phyloP scores from a whole-genome alignment of 768 basidiomycete genomes.

The Lyophyllum atratum region DNA sequence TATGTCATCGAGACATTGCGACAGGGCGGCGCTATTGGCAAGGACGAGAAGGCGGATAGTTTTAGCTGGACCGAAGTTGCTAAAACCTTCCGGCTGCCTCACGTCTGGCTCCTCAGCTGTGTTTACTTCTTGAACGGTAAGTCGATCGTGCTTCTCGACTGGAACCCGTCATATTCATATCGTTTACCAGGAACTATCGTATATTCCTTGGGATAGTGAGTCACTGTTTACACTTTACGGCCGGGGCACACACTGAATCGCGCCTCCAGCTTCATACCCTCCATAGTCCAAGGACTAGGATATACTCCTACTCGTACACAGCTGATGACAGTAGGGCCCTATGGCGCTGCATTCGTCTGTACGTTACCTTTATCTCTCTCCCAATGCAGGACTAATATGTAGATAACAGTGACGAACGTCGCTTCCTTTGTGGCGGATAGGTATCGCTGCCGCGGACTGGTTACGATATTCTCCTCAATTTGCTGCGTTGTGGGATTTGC shows the following conservation, averaged over 20 bases:
- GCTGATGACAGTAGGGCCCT: conserved; percentile 46
- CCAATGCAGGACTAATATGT: not conserved
- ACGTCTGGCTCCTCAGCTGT: conserved; percentile 34
- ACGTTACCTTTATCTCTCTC: conserved; percentile 5
- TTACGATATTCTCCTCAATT: conserved; percentile 32
- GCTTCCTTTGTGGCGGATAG: conserved; percentile 37
- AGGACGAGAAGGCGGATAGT: conserved; percentile 23
- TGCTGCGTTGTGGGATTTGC: conserved; percentile 33
- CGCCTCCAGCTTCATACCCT: conserved; percentile 49
- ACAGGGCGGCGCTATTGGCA: conserved; percentile 15
- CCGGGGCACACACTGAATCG: not conserved
- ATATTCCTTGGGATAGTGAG: conserved; percentile 22
- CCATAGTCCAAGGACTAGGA: conserved; percentile 52
- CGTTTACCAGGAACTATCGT: conserved; percentile 16
- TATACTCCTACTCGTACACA: conserved; percentile 42
- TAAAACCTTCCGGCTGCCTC: conserved; percentile 33
- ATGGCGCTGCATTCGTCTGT: conserved; percentile 35
- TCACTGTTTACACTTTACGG: not conserved
- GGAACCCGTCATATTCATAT: not conserved
- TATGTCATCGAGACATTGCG: conserved; percentile 12
- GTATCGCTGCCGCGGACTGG: conserved; percentile 36
- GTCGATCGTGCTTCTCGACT: not conserved
- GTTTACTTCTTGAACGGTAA: conserved; percentile 36
- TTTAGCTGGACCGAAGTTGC: conserved; percentile 43
- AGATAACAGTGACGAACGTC: conserved; percentile 34